A percentile compares a stretch with the other conserved stretches of the same genome.
Conservation (phyloP, 2,329 filamentous ascomycete genomes). For the Grosmannia clavigera region DNA sequence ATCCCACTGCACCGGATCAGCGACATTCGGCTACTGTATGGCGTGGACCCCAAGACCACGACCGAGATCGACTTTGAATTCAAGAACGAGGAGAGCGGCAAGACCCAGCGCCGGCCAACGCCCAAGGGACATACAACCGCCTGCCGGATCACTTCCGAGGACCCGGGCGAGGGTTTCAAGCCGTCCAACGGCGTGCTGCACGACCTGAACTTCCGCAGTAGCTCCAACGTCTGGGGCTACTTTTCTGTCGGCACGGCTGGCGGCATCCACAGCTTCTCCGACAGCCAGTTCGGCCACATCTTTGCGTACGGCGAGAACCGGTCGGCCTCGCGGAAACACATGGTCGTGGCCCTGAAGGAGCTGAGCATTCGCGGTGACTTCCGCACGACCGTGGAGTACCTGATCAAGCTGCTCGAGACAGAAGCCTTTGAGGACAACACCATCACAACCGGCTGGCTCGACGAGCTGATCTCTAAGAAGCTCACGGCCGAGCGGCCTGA, state of each 20-base stretch:
- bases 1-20: constrained; percentile 88
- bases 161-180: constrained; percentile 98
- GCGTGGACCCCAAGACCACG: constrained; percentile 76
- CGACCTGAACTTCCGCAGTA: constrained; percentile 96
- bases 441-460: constrained; percentile 96
- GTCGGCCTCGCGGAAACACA: constrained; percentile 92
- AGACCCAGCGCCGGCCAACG: constrained; percentile 77
- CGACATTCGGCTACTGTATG: constrained; percentile 92
- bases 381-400: constrained; percentile 93
- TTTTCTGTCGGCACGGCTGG: constrained; percentile 96
- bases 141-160: constrained; percentile 97
- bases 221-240: constrained; percentile 99
- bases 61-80: constrained; percentile 96
- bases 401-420: constrained; percentile 97
- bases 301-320: constrained; percentile 98
- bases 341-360: constrained; percentile 97
- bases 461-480: constrained; percentile 96
- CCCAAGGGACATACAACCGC: constrained; percentile 97
- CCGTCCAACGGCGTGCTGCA: constrained; percentile 98
- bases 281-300: constrained; percentile 98
- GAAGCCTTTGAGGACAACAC: constrained; percentile 98
- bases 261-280: constrained; percentile 98
- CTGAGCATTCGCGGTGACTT: constrained; percentile 99
- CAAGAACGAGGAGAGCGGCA: constrained; percentile 67
- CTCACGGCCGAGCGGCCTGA: constrained; percentile 93